Conservation (phyloP, 1,284 basidiomycete genomes). For the Cryptococcus sp. region DNA sequence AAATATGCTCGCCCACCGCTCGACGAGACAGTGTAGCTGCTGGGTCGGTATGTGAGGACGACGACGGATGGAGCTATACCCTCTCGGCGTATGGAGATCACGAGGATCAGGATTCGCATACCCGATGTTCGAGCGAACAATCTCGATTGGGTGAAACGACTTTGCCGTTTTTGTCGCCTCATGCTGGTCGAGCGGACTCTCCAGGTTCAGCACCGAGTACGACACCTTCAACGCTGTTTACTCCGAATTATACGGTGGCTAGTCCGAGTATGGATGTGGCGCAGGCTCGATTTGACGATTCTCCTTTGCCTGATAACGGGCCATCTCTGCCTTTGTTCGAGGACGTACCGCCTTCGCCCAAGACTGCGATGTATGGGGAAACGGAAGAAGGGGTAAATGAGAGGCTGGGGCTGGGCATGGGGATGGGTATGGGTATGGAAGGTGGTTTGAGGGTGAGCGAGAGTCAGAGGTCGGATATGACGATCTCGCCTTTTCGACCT, state of each 20-base stretch:
- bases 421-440: too few species aligned
- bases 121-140: neutral
- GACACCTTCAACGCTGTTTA: neutral
- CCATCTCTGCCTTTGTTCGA: too few species aligned
- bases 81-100: slow-evolving; percentile 18
- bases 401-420: too few species aligned
- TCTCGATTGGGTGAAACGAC: neutral
- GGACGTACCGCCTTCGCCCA: too few species aligned
- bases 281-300: neutral
- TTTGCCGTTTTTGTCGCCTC: neutral
- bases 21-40: neutral
- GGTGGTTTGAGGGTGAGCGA: too few species aligned
- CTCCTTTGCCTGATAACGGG: neutral
- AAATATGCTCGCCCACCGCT: too few species aligned
- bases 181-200: neutral
- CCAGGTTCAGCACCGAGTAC: neutral
- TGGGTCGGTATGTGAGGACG: slow-evolving; percentile 3
- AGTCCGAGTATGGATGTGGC: neutral
- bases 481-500: too few species aligned
- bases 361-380: too few species aligned
- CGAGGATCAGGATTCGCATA: neutral
- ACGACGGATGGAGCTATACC: slow-evolving; percentile 18
- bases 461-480: too few species aligned
- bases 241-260: slow-evolving; percentile 1
- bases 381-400: too few species aligned